Conservation (phyloP, 2,329 filamentous ascomycete genomes). For the Xylariaceae sp. region DNA sequence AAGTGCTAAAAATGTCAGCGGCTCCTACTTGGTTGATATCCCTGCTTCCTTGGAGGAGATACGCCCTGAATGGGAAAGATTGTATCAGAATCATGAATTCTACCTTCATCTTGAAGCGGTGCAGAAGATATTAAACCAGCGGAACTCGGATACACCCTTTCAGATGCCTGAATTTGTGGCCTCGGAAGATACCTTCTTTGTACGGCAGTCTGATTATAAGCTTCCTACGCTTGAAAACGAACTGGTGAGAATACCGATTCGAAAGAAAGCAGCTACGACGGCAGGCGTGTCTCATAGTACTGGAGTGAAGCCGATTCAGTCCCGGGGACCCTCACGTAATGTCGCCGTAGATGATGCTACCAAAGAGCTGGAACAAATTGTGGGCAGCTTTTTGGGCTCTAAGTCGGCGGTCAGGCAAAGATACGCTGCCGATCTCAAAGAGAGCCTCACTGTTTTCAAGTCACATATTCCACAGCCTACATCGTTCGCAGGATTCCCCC, state of each 20-base stretch:
- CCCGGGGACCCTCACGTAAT: background rate
- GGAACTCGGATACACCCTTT: slow-evolving; percentile 29
- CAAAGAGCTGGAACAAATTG: slow-evolving; percentile 37
- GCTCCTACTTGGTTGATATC: slow-evolving; percentile 41
- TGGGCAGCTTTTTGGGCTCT: slow-evolving; percentile 34
- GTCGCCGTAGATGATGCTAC: background rate
- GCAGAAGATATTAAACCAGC: slow-evolving; percentile 43
- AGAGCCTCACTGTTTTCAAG: slow-evolving; percentile 32
- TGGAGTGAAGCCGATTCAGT: background rate
- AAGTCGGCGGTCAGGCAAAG: slow-evolving; percentile 39
- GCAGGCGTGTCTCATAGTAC: background rate
- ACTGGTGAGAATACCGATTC: slow-evolving; percentile 22
- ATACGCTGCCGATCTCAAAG: slow-evolving; percentile 40
- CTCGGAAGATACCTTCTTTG: slow-evolving; percentile 21
- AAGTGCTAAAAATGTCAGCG: slow-evolving; percentile 32
- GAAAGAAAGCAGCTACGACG: background rate
- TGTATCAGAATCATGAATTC: slow-evolving; percentile 53
- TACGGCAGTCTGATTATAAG: slow-evolving; percentile 18
- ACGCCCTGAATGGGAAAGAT: slow-evolving; percentile 49
- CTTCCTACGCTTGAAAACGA: slow-evolving; percentile 21
- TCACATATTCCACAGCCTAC: slow-evolving; percentile 4
- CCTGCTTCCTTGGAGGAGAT: slow-evolving; percentile 43
- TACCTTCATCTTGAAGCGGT: slow-evolving; percentile 46
- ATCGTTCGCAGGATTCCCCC: background rate
- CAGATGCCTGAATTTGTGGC: slow-evolving; percentile 16